phyloP scores from a whole-genome alignment of 2,329 filamentous ascomycete species.

The Claviceps citrina region DNA sequence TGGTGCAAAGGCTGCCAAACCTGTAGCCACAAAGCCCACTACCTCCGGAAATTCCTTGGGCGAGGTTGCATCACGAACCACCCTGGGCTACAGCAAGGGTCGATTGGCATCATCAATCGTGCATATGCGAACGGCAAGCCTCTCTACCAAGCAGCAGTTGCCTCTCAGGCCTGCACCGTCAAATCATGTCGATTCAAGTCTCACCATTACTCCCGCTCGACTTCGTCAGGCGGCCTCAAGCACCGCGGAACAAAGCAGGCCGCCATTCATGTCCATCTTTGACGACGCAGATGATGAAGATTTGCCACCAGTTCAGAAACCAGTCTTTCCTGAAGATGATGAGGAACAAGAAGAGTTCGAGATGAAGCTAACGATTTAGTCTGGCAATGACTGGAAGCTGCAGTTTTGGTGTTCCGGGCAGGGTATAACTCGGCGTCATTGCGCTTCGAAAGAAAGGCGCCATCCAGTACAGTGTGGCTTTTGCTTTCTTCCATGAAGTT shows the following conservation, averaged over 20 bases:
- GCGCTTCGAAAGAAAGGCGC: not conserved
- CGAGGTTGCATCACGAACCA: slow-evolving; percentile 57
- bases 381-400: not conserved
- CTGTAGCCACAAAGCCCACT: slow-evolving; percentile 29
- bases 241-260: slow-evolving; percentile 19
- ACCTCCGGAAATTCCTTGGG: slow-evolving; percentile 45
- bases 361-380: slow-evolving; percentile 25
- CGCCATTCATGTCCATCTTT: slow-evolving; percentile 44
- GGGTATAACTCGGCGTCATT: not conserved
- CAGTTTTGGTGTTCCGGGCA: slow-evolving; percentile 2
- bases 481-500: not conserved
- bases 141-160: slow-evolving; percentile 7
- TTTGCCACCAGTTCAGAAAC: slow-evolving; percentile 15
- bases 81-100: slow-evolving; percentile 73
- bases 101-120: slow-evolving; percentile 38
- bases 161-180: slow-evolving; percentile 7
- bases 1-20: slow-evolving; percentile 20
- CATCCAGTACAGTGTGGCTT: not conserved
- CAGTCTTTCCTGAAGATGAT: slow-evolving; percentile 21
- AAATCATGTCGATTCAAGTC: slow-evolving; percentile 12
- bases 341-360: slow-evolving; percentile 43
- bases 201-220: slow-evolving; percentile 33
- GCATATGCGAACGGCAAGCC: slow-evolving; percentile 13
- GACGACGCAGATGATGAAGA: slow-evolving; percentile 32
- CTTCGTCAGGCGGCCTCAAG: slow-evolving; percentile 11